Evolutionary conservation across 805 yeast species (phyloP).

Genomic region (Candida ovalis): DNA sequence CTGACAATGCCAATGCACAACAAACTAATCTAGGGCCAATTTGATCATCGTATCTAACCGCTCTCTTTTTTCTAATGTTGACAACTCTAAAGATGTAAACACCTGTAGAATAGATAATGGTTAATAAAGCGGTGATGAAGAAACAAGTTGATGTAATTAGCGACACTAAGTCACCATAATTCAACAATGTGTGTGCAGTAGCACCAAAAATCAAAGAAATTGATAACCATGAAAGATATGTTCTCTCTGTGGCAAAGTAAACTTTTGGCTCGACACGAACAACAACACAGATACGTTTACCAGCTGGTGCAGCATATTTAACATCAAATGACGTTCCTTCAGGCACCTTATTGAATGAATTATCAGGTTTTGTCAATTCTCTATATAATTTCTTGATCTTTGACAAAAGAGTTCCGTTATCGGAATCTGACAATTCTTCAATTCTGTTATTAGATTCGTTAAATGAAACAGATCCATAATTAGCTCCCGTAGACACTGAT

Average conservation of each 20-base stretch:
- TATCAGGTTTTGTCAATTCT: slow-evolving; percentile 30
- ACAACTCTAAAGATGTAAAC: slow-evolving; percentile 79
- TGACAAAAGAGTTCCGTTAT: slow-evolving; percentile 11
- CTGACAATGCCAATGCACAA: slow-evolving; percentile 64
- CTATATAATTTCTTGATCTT: slow-evolving; percentile 15
- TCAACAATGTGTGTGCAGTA: slow-evolving; percentile 80
- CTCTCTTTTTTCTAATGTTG: slow-evolving; percentile 77
- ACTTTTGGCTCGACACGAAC: slow-evolving; percentile 98
- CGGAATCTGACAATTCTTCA: slow-evolving; percentile 18
- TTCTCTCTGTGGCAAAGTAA: slow-evolving; percentile 97
- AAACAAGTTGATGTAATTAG: slow-evolving; percentile 84
- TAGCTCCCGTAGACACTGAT: neutral
- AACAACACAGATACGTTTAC: slow-evolving; percentile 86
- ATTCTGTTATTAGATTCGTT: slow-evolving; percentile 27
- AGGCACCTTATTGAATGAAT: slow-evolving; percentile 57
- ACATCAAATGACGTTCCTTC: slow-evolving; percentile 61
- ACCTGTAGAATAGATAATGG: slow-evolving; percentile 67
- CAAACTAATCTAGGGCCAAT: slow-evolving; percentile 86
- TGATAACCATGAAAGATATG: slow-evolving; percentile 90
- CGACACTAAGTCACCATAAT: slow-evolving; percentile 75
- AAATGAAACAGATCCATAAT: slow-evolving; percentile 30
- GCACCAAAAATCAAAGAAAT: slow-evolving; percentile 85
- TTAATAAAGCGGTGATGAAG: slow-evolving; percentile 71
- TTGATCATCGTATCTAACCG: slow-evolving; percentile 81
- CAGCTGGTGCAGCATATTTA: slow-evolving; percentile 71